These are phyloP conservation scores for Fusarium udum DNA, from an alignment of 2,329 filamentous ascomycete genomes.

Conservation along the genomic window DNA sequence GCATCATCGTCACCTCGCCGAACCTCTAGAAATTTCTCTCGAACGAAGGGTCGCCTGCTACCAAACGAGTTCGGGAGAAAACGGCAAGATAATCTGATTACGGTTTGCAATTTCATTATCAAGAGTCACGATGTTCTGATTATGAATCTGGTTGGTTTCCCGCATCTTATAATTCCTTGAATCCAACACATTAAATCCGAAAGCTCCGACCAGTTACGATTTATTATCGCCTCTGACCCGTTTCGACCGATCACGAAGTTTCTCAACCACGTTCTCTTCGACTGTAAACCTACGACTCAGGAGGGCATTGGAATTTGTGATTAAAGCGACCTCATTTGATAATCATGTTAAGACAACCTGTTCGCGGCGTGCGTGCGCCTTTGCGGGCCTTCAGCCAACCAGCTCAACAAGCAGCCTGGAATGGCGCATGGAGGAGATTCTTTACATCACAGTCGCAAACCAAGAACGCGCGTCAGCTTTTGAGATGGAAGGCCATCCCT, in stretches of 20 bases:
- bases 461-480: slow-evolving; percentile 33
- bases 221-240: slow-evolving; percentile 28
- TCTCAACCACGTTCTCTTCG: background rate
- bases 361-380: slow-evolving; percentile 38
- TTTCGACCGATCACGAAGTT: slow-evolving; percentile 24
- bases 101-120: background rate
- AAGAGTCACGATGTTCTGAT: slow-evolving; percentile 22
- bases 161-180: slow-evolving; percentile 14
- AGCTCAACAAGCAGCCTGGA: slow-evolving; percentile 39
- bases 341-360: slow-evolving; percentile 43
- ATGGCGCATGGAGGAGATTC: slow-evolving; percentile 42
- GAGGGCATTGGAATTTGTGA: background rate
- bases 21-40: slow-evolving; percentile 24
- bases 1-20: slow-evolving; percentile 34
- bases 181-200: slow-evolving; percentile 29
- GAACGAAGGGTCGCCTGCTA: slow-evolving; percentile 9
- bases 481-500: slow-evolving; percentile 28
- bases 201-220: slow-evolving; percentile 35
- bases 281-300: background rate
- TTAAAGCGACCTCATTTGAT: background rate
- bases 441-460: slow-evolving; percentile 41
- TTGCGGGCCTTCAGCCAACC: slow-evolving; percentile 31
- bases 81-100: slow-evolving; percentile 11
- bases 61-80: slow-evolving; percentile 6
- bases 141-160: slow-evolving; percentile 3